A percentile compares a stretch with the other conserved stretches of the same genome.
phyloP scores from a whole-genome alignment of 2,329 filamentous ascomycete species.

The Bretziella fagacearum region DNA sequence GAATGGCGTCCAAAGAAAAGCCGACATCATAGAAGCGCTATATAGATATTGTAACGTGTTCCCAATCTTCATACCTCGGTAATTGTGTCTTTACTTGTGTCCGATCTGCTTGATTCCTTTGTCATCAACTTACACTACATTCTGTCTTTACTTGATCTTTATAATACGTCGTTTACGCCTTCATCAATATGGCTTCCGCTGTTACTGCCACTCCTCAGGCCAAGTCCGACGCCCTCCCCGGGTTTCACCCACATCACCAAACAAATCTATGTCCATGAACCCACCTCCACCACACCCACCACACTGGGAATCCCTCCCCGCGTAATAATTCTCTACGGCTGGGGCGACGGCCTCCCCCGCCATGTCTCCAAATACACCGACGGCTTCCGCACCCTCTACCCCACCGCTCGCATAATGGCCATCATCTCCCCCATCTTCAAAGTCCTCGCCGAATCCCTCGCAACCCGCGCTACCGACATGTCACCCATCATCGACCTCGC shows the following conservation, averaged over 20 bases:
- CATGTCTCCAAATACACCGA: slow-evolving; percentile 39
- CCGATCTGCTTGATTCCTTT: no score
- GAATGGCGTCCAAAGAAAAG: no score
- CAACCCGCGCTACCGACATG: slow-evolving; percentile 29
- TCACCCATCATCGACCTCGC: slow-evolving; percentile 27
- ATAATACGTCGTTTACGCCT: background rate
- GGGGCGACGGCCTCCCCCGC: slow-evolving; percentile 38
- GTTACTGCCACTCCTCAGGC: background rate
- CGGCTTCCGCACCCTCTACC: slow-evolving; percentile 34
- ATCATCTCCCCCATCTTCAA: slow-evolving; percentile 30
- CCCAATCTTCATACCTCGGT: no score
- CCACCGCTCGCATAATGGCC: slow-evolving; percentile 32
- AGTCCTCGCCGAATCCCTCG: slow-evolving; percentile 28
- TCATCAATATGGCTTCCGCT: background rate
- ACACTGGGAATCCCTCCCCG: slow-evolving; percentile 23
- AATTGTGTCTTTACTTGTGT: no score
- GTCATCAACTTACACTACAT: background rate
- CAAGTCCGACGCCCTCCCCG: slow-evolving; percentile 20
- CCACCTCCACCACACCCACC: slow-evolving; percentile 17
- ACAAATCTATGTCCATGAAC: slow-evolving; percentile 29
- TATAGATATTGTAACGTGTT: no score
- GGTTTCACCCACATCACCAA: slow-evolving; percentile 32
- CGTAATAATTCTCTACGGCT: slow-evolving; percentile 37
- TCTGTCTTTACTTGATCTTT: background rate
- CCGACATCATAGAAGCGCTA: no score